Evolutionary conservation across 1,139 yeast species (phyloP), one percentile per base, ranked within the genome.

Genomic region (Blastobotrys buckinghamii): DNA sequence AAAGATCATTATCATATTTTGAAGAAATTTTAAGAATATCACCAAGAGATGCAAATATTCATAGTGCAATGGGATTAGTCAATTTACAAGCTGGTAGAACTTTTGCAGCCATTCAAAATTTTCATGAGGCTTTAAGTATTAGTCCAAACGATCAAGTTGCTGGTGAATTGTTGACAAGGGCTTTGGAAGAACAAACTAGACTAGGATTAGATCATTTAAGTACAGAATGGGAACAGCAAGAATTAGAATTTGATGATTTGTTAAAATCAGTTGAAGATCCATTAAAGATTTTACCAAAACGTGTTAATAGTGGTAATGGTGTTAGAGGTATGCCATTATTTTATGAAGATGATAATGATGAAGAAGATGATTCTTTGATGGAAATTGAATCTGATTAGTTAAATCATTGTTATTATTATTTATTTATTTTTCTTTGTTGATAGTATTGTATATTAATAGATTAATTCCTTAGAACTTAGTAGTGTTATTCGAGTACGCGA

Each of bases 141-240:
- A 68, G 80, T 9, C 94, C 96, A 0, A 77, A 81, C 35, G 96
- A 92, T 61, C 84, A 94, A 0, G 83, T 90, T 22, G 95, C 97
- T 0, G 73, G 80, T 5, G 97, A 92, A 60, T 67, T 92, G 45
- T 71, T 92, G 50, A 79, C 79, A 54, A 76, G 95, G 54, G 97
- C 97, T 0, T 70, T 90, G 44, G 94, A 84, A 50, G 77, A 79
- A 44, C 85, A 84, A 60, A 68, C 75, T 4, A 41, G 47, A 20
- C 27, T 38, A 12, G 55, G 55, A 1, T 37, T 48, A 19, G 44
- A 39, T 16, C 42, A 44, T 34, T 45, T 41, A 7, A 47, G 47
- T 16, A 47, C 45, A 36, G 61, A 53, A 19, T 43, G 45, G n/a
- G 49, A 50, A 17, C 38, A 50, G 10, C 51, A 39, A 24, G 42